Conservation (phyloP, 345 rosid genomes). For the Sisymbrium irio region DNA sequence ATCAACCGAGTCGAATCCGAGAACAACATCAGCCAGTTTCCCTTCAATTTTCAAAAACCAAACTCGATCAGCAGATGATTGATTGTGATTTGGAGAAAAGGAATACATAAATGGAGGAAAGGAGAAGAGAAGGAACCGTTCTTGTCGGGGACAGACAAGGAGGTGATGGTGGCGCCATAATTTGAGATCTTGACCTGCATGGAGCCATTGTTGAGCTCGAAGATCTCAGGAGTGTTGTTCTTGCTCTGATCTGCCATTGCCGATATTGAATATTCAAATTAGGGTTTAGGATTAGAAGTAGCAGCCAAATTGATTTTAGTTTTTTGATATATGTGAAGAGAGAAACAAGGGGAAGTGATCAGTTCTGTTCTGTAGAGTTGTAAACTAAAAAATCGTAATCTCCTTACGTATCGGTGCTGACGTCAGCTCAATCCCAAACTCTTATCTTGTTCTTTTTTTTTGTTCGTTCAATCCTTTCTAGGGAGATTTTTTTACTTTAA, state of each 20-base stretch:
- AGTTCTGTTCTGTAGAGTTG: slow-evolving; percentile 4
- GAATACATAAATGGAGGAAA: not conserved
- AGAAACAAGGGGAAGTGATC: slow-evolving; percentile 23
- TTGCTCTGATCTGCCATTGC: slow-evolving; percentile 58
- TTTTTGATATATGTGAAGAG: not conserved
- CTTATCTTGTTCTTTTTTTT: not conserved
- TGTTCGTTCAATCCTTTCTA: not conserved
- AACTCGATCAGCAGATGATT: slow-evolving; percentile 6
- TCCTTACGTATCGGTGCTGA: slow-evolving; percentile 21
- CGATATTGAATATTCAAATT: not conserved
- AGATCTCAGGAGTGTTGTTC: slow-evolving; percentile 47
- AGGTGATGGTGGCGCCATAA: slow-evolving; percentile 80
- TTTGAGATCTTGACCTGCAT: slow-evolving; percentile 75
- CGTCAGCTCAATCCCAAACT: slow-evolving; percentile 19
- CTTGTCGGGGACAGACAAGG: slow-evolving; percentile 69
- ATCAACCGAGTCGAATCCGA: slow-evolving; percentile 84
- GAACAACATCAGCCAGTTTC: slow-evolving; percentile 74
- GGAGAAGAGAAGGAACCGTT: slow-evolving; percentile 46
- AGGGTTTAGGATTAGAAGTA: not conserved
- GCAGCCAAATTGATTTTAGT: not conserved
- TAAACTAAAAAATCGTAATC: slow-evolving; percentile 5
- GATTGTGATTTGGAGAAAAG: not conserved
- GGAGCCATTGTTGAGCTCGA: slow-evolving; percentile 79
- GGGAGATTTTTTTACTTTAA: not conserved
- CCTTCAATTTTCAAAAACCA: slow-evolving; percentile 41